Evolutionary conservation across 2,329 filamentous ascomycete genomes (phyloP).

Genomic region (Hypomyces rosellus): DNA sequence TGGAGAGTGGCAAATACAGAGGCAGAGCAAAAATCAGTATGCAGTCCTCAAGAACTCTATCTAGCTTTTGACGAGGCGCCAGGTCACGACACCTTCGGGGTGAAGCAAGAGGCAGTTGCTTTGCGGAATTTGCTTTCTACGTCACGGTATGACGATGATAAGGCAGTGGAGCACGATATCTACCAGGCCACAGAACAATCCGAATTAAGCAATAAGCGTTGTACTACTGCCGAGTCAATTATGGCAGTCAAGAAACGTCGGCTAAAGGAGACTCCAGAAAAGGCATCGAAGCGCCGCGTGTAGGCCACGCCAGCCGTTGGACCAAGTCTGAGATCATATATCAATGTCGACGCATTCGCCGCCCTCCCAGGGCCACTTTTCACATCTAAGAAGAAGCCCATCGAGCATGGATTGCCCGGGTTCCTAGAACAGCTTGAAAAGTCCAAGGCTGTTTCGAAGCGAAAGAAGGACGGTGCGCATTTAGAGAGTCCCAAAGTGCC

Average conservation of each 20-base stretch:
- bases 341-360: neutral
- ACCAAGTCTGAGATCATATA: neutral
- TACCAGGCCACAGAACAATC: too few relatives aligned
- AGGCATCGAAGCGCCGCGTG: neutral
- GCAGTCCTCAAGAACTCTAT: too few relatives aligned
- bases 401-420: neutral
- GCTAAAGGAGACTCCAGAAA: too few relatives aligned
- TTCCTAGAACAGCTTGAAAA: neutral
- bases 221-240: too few relatives aligned
- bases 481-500: constrained; percentile 2
- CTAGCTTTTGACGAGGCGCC: too few relatives aligned
- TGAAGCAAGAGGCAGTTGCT: too few relatives aligned
- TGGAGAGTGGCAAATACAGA: constrained; percentile 24
- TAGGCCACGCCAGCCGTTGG: neutral
- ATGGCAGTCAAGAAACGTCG: too few relatives aligned
- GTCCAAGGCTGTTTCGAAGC: neutral
- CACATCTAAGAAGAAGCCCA: neutral
- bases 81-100: too few relatives aligned
- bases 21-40: constrained; percentile 12
- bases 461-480: constrained; percentile 15
- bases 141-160: too few relatives aligned
- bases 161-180: too few relatives aligned
- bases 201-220: too few relatives aligned
- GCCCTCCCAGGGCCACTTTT: neutral
- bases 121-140: too few relatives aligned